Conservation (phyloP, 352 stramenopile genomes). For the Globisporangium barbulae region DNA sequence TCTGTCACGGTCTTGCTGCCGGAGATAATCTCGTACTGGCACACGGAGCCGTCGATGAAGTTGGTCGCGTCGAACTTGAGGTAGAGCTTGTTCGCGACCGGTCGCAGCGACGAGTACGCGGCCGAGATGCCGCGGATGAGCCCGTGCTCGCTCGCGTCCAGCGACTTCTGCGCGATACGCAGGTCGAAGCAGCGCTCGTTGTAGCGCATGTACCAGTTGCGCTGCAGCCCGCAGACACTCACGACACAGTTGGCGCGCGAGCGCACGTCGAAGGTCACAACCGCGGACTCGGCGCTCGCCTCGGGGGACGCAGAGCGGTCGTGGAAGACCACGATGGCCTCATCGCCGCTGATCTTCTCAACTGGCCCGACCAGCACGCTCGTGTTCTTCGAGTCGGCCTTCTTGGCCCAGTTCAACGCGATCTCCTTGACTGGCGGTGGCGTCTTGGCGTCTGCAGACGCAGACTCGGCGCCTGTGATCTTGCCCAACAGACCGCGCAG, state of each 20-base stretch:
- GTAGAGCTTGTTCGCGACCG: constrained; percentile 63
- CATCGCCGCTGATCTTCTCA: constrained; percentile 56
- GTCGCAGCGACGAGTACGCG: constrained; percentile 44
- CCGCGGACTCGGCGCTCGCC: constrained; percentile 46
- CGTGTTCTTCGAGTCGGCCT: constrained; percentile 19
- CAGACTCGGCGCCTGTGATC: constrained; percentile 18
- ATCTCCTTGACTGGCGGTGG: constrained; percentile 36
- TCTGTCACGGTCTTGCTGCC: constrained; percentile 52
- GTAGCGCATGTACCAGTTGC: constrained; percentile 60
- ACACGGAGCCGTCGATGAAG: constrained; percentile 64
- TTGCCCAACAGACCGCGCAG: constrained; percentile 39
- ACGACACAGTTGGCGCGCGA: constrained; percentile 72
- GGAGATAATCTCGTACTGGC: constrained; percentile 66
- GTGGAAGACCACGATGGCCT: constrained; percentile 72
- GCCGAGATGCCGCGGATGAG: constrained; percentile 69
- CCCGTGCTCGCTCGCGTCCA: constrained; percentile 46
- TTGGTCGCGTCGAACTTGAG: constrained; percentile 79
- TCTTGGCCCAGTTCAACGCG: constrained; percentile 29
- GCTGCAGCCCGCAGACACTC: constrained; percentile 57
- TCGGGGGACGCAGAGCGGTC: constrained; percentile 33
- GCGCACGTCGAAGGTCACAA: constrained; percentile 70
- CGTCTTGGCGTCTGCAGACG: constrained; percentile 9
- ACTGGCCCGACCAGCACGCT: constrained; percentile 29
- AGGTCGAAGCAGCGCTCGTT: constrained; percentile 73
- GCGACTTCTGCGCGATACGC: constrained; percentile 62